phyloP scores from a whole-genome alignment of 257 asterid species.

The Anisodus acutangulus region DNA sequence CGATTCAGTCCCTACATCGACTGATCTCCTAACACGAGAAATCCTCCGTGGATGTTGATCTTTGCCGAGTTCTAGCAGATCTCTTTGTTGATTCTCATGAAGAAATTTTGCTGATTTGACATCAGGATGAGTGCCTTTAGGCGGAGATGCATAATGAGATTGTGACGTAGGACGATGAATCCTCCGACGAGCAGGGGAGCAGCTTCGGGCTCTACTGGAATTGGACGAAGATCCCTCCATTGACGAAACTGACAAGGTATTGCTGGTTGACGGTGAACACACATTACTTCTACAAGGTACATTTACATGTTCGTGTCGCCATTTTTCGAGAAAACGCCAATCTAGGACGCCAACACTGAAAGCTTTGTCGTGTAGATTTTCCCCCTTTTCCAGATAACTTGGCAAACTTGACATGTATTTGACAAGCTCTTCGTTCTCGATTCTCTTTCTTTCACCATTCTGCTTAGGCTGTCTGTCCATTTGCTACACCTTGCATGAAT shows the following conservation, averaged over 20 bases:
- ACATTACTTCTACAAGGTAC: slow-evolving; percentile 31
- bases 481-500: slow-evolving; percentile 15
- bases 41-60: slow-evolving; percentile 29
- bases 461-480: slow-evolving; percentile 43
- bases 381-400: slow-evolving; percentile 62
- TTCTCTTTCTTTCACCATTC: slow-evolving; percentile 32
- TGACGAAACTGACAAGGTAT: slow-evolving; percentile 43
- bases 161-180: slow-evolving; percentile 34
- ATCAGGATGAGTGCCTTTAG: slow-evolving; percentile 31
- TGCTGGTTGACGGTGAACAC: slow-evolving; percentile 51
- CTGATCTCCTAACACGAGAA: slow-evolving; percentile 22
- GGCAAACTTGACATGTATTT: slow-evolving; percentile 88
- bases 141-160: slow-evolving; percentile 40
- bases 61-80: slow-evolving; percentile 31
- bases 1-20: slow-evolving; percentile 25
- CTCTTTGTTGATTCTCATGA: slow-evolving; percentile 35
- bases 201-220: slow-evolving; percentile 41
- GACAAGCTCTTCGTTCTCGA: slow-evolving; percentile 65
- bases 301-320: slow-evolving; percentile 54
- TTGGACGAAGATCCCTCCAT: slow-evolving; percentile 51
- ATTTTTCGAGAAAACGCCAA: slow-evolving; percentile 71
- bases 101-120: slow-evolving; percentile 37
- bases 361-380: slow-evolving; percentile 56
- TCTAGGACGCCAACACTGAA: slow-evolving; percentile 76
- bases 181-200: slow-evolving; percentile 39